phyloP scores from a whole-genome alignment of 129 eudicot genomes.

The Artemisia tridentata region DNA sequence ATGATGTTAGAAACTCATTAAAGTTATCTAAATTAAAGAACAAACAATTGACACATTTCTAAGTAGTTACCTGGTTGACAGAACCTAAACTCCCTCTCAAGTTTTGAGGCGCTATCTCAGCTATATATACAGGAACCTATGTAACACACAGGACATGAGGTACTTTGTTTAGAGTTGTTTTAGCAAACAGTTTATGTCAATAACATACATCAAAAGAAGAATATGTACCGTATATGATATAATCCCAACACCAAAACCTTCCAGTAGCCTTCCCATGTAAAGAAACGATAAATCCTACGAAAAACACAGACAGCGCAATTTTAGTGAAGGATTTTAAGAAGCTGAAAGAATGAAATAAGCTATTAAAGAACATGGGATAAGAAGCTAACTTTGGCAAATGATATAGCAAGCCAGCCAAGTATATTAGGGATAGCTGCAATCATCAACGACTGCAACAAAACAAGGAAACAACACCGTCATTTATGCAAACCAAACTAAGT shows the following conservation, averaged over 20 bases:
- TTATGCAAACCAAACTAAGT: background rate
- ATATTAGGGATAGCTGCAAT: conserved; percentile 97
- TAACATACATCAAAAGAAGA: conserved; percentile 10
- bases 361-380: background rate
- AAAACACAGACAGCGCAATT: background rate
- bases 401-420: conserved; percentile 88
- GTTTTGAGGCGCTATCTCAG: conserved; percentile 91
- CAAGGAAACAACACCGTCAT: background rate
- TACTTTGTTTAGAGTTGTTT: conserved; percentile 5
- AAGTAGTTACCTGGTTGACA: conserved; percentile 67
- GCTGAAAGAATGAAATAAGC: background rate
- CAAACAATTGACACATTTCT: conserved; percentile 1
- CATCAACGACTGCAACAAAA: conserved; percentile 78
- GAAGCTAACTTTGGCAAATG: conserved; percentile 79
- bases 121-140: conserved; percentile 96
- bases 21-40: background rate
- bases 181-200: background rate
- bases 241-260: conserved; percentile 96
- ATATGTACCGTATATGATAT: conserved; percentile 70
- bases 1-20: background rate
- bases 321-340: background rate
- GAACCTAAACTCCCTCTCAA: conserved; percentile 93
- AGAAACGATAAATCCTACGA: conserved; percentile 74
- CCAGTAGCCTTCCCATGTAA: conserved; percentile 88
- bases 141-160: conserved; percentile 12